Base-by-base conservation (phyloP, 495 filamentous ascomycete species). In the Talaromyces thailandensis region DNA sequence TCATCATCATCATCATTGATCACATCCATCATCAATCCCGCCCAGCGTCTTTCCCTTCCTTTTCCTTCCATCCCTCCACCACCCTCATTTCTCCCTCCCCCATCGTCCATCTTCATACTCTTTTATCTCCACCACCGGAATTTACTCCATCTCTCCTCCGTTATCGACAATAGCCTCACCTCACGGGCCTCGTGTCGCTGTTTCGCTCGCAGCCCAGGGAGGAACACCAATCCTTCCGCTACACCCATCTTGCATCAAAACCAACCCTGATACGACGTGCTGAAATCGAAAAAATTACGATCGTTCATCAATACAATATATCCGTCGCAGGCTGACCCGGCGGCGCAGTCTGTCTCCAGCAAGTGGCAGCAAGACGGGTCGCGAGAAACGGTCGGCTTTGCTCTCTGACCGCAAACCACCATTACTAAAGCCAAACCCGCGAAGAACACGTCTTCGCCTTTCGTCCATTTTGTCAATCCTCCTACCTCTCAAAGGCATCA, bases 311-410 rank as follows among this genome's bases (percentile, higher is more conserved):
- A 18, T 48, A 48, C 23, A 28, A 55, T 21, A 55, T 21, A 21
- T 23, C 48, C 8, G 48, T 52, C 48, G 24, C 48, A 16, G 11
- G 26, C 26, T 28, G 51, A 28, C 16, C 51, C 51, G 51, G 51
- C 51, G 11, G 51, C 51, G 24, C 21, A 28, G 51, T 16, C 51
- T 14, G 18, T 55, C 51, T 25, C 51, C 23, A 55, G 51, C 26
- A 28, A 55, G 29, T 25, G 26, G 55, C 55, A 57, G 26, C 18
- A 31, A 56, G 26, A 35, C 55, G 55, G 55, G 18, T 57, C 55
- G 55, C 55, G 29, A 57, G 26, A 31, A 57, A 31, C 55, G 55
- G 55, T 57, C 55, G 55, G 55, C 26, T 18, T 16, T 31, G 52
- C 52, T 56, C 52, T 56, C 14, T n/a, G 55, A 57, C 26, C 55